Evolutionary conservation across 345 rosid species (phyloP).

Genomic region (Salix koriyanagi): DNA sequence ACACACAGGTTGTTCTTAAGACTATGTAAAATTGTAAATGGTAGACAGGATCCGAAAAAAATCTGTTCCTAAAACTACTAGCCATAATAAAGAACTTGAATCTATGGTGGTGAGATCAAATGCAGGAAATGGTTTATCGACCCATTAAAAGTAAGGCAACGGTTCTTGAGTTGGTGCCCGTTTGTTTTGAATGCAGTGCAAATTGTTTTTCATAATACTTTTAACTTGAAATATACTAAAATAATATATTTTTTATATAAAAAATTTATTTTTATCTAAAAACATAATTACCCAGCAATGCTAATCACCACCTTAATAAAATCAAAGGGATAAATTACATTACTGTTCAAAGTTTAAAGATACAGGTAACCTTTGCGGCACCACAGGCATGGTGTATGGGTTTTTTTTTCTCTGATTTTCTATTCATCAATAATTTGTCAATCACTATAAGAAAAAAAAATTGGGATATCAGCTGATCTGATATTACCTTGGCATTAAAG

Average conservation of each 20-base stretch:
- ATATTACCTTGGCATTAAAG: constrained; percentile 29
- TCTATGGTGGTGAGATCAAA: not conserved
- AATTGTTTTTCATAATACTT: no score
- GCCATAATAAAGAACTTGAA: not conserved
- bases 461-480: not conserved
- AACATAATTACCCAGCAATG: no score
- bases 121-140: not conserved
- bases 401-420: not conserved
- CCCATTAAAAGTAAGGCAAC: not conserved
- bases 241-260: no score
- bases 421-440: not conserved
- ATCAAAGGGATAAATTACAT: not conserved
- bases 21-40: no score
- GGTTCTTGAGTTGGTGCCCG: not conserved
- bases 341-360: not conserved
- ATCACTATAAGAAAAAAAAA: not conserved
- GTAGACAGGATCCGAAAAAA: no score
- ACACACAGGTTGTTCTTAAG: no score
- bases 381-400: not conserved
- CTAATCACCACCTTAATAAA: no score
- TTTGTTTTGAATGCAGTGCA: no score
- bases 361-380: not conserved
- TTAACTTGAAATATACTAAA: no score
- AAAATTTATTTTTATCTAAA: no score
- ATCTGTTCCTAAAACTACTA: no score